A percentile compares a stretch with the other conserved stretches of the same genome.
These are phyloP conservation scores for Ulota crispa DNA, from an alignment of 225 moss, liverwort and hornwort species.

Conservation along the genomic window DNA sequence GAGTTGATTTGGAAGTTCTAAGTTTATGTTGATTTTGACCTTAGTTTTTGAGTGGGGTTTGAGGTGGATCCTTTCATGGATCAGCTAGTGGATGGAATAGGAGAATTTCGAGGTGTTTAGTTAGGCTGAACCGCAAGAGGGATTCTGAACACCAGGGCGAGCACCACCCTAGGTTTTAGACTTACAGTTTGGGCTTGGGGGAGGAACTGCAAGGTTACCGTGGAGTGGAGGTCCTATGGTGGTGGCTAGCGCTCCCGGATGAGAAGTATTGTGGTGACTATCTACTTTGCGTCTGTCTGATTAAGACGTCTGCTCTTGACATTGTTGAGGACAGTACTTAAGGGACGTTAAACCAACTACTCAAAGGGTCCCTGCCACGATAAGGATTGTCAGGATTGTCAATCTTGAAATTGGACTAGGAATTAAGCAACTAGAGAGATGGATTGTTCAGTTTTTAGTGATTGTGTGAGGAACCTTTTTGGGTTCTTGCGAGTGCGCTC, in stretches of 20 bases:
- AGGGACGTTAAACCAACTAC: not conserved
- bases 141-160: not conserved
- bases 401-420: not conserved
- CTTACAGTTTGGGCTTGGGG: not conserved
- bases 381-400: not conserved
- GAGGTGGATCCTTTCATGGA: not conserved
- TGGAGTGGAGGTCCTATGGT: not conserved
- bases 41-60: not conserved
- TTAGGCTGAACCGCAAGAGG: not conserved
- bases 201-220: not conserved
- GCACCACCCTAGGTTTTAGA: not conserved
- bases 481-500: not conserved
- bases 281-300: not conserved
- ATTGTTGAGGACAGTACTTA: not conserved
- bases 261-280: not conserved
- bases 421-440: not conserved
- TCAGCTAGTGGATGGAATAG: not conserved
- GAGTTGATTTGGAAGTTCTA: constrained; percentile 6
- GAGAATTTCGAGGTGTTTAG: not conserved
- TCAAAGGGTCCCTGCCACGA: not conserved
- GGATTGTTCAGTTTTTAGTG: not conserved
- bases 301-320: constrained; percentile 1
- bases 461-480: not conserved
- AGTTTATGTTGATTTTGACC: not conserved
- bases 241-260: not conserved